Conservation (phyloP, 169 alveolate genomes). For the Eimeria tenella region DNA sequence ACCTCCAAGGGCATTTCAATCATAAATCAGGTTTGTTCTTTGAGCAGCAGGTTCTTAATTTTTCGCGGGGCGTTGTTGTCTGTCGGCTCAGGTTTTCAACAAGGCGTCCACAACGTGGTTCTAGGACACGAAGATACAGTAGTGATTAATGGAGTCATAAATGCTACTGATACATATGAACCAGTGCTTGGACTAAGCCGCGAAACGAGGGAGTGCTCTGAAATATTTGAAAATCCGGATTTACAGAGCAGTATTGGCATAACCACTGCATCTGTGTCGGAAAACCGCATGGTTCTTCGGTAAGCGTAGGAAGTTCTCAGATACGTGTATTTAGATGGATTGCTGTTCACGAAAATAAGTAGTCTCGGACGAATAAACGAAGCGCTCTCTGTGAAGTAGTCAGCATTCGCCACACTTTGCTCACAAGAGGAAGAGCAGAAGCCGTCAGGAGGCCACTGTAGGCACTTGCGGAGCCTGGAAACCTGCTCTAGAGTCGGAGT, state of each 20-base stretch:
- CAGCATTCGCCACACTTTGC: no score
- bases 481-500: no score
- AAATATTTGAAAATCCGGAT: background rate
- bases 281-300: conserved; percentile 71
- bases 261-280: conserved; percentile 37
- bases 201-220: conserved; percentile 54
- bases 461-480: no score
- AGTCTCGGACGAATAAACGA: no score
- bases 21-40: background rate
- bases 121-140: conserved; percentile 63
- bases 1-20: background rate
- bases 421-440: no score
- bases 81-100: conserved; percentile 56
- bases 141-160: conserved; percentile 55
- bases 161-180: conserved; percentile 69
- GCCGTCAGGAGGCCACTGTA: no score
- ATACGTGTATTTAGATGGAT: no score
- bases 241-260: conserved; percentile 30
- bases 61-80: background rate
- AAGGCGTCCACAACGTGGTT: conserved; percentile 67
- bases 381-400: no score
- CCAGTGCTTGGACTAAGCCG: conserved; percentile 50
- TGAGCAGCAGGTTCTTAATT: background rate
- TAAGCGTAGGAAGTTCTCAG: background rate
- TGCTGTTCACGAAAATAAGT: no score